Evolutionary conservation across 352 stramenopile genomes (phyloP), one percentile per base, ranked within the genome.

Genomic region (Pythium vanterpoolii): DNA sequence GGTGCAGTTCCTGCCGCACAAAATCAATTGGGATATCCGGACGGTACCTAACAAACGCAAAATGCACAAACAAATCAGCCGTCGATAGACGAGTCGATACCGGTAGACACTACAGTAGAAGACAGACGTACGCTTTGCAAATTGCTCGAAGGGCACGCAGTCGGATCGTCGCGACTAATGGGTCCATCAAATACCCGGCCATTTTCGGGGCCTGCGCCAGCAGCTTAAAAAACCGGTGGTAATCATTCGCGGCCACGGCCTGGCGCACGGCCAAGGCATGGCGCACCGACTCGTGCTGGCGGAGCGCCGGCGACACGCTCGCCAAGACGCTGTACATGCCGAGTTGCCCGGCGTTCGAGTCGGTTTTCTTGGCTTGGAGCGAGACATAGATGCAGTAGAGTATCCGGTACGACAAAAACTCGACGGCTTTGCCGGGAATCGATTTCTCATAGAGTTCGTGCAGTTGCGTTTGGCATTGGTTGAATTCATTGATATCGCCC

Each of bases 401-500:
- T 69, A 96, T 89, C 65, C 87, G 78, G 67, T 96, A 96, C 56
- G 85, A 77, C 47, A 95, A 73, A 59, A 96, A 96, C 69, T 96
- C 87, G 53, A 90, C 70, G 40, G 73, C 83, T 58, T 93, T 54
- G 39, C 87, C 85, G 4, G 76, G 77, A 39, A 94, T 77, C 46
- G 76, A 62, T 40, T 89, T 75, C 66, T 95, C 84, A 68, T 96
- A 96, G 50, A 96, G 72, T 65, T 94, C 80, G 62, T 91, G 80
- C 31, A 96, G 79, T 64, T 95, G 87, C 56, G 87, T 96, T 68
- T 95, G 85, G 71, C 87, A 96, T 72, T 96, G 96, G 69, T 99
- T 99, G 77, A 97, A 98, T 76, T 98, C 92, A 69, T 97, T 97
- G 68, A 98, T 90, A 79, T 98, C 95, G 52, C 84, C 84, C 18